Evolutionary conservation across 23 red algal genomes (phyloP), one percentile per base, ranked within the genome.

Genomic region (Gracilaria caudata): DNA sequence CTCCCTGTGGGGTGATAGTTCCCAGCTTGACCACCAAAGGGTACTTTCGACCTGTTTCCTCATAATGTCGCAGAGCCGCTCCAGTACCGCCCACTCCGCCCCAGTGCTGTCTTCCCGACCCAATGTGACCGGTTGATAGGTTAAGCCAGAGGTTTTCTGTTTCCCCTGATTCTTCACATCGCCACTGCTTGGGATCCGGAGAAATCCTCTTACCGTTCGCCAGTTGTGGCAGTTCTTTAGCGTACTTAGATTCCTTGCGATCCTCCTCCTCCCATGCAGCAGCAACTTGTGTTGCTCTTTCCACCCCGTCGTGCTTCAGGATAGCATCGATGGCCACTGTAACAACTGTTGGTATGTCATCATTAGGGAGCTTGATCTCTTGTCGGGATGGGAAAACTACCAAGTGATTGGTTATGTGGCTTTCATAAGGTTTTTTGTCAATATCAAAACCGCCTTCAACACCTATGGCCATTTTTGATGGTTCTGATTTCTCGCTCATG

Each of bases 111-210:
- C 96, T 60, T 33, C 93, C 96, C 34, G 83, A 90, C 10, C 92
- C 92, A 84, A 94, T 88, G 60, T 94, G 87, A 78, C 92, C 83
- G 3, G 82, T 93, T 28, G 82, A 82, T 28, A 98, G 78, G 63
- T 94, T 94, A 36, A 98, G 78, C 96, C 96, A 98, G 30, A 98
- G 86, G 82, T 98, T 98, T 39, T 95, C 94, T 5, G 44, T 94
- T 25, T 64, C 47, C 0, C 92, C 96, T 24, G 88, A 93, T 43
- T 94, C 84, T 38, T 90, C 82, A 78, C 96, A 98, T 61, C 44
- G 65, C 93, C 93, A 95, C 41, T 66, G 58, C 29, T 82, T 80
- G 35, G 86, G 95, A 86, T 93, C 91, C 32, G 95, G 95, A 4
- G 82, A 77, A 68, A 92, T 90, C 35, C 64, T 81, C 68, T 82